Percentiles rank a stretch among this genome's conserved stretches.
These are phyloP conservation scores for Phoma sp. DNA, from an alignment of 2,329 filamentous ascomycete genomes.

Conservation along the genomic window DNA sequence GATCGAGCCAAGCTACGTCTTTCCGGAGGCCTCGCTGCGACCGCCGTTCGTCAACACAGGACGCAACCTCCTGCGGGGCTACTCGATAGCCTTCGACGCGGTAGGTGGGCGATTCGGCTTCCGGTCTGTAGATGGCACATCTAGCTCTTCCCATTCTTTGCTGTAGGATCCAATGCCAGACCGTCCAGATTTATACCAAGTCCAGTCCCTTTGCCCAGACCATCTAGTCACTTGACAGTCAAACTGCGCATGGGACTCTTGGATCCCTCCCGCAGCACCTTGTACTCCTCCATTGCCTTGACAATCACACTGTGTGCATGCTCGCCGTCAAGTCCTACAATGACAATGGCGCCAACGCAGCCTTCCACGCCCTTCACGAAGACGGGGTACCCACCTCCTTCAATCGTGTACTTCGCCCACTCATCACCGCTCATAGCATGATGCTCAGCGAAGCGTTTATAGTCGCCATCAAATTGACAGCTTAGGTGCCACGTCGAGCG, in stretches of 20 bases:
- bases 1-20: constrained; percentile 38
- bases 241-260: constrained; percentile 42
- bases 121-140: constrained; percentile 23
- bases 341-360: constrained; percentile 75
- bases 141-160: constrained; percentile 21
- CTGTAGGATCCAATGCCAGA: constrained; percentile 15
- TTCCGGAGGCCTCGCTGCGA: constrained; percentile 29
- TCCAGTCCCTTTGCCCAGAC: constrained; percentile 21
- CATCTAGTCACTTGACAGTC: constrained; percentile 43
- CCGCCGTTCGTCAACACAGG: constrained; percentile 45
- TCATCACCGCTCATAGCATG: constrained; percentile 64
- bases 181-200: constrained; percentile 11
- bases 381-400: constrained; percentile 78
- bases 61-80: constrained; percentile 40
- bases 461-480: constrained; percentile 72
- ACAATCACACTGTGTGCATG: constrained; percentile 80
- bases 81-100: constrained; percentile 46
- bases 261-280: constrained; percentile 43
- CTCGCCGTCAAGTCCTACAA: constrained; percentile 77
- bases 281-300: constrained; percentile 68
- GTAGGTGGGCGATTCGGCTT: constrained; percentile 41
- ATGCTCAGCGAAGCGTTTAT: constrained; percentile 68
- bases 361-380: constrained; percentile 76
- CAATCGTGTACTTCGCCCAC: constrained; percentile 71
- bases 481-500: constrained; percentile 73